Conservation (phyloP, 2,329 filamentous ascomycete genomes). For the Colletotrichum euphorbiae region DNA sequence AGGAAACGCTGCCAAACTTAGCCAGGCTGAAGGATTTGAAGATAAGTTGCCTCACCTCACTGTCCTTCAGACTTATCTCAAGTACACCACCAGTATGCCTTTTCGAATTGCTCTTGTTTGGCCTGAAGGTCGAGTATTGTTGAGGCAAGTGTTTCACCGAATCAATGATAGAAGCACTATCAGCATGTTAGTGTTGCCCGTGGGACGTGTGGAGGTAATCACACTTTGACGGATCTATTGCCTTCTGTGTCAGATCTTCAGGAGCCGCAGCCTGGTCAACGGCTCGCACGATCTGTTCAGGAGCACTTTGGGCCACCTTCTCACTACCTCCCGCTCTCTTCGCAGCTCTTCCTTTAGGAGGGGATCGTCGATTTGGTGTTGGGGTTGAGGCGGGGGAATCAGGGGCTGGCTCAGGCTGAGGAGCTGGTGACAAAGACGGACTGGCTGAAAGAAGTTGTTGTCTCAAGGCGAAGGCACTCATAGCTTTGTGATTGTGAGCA, state of each 20-base stretch:
- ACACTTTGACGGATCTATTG: neutral
- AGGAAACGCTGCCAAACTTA: constrained; percentile 65
- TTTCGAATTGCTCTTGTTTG: constrained; percentile 57
- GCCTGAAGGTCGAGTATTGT: constrained; percentile 60
- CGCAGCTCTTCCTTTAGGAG: constrained; percentile 13
- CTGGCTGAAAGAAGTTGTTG: constrained; percentile 47
- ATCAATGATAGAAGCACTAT: neutral
- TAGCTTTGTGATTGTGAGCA: constrained; percentile 44
- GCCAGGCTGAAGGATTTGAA: neutral
- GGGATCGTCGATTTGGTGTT: constrained; percentile 13
- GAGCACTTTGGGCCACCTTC: neutral
- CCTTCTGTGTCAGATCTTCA: neutral
- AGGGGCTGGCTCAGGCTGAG: constrained; percentile 11
- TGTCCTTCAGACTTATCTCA: constrained; percentile 58
- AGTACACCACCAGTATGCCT: constrained; percentile 53
- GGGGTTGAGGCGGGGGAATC: constrained; percentile 7
- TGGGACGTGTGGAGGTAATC: neutral
- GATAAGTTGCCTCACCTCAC: constrained; percentile 55
- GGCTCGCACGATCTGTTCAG: neutral
- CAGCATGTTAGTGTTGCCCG: neutral
- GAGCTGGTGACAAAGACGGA: constrained; percentile 30
- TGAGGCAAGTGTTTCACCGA: constrained; percentile 6
- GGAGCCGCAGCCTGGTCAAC: neutral
- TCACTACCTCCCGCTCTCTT: constrained; percentile 11
- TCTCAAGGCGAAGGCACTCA: constrained; percentile 60